Conservation (phyloP, 1,284 basidiomycete genomes). For the Coniophora puteana region DNA sequence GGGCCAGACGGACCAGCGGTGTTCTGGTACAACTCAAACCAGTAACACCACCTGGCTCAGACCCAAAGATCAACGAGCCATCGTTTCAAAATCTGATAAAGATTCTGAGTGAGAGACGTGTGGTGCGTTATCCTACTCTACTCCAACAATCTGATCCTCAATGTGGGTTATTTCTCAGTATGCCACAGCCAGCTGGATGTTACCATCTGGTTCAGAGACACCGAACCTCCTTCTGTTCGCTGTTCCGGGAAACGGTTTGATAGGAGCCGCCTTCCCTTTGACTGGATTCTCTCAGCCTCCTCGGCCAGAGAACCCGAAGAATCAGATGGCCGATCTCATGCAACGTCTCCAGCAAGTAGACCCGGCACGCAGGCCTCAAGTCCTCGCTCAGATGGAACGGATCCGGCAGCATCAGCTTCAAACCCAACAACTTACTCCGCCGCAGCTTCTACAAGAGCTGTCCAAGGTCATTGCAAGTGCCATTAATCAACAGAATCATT, state of each 20-base stretch:
- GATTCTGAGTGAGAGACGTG: constrained; percentile 37
- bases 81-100: constrained; percentile 36
- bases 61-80: constrained; percentile 34
- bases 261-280: constrained; percentile 51
- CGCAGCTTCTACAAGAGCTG: too few species aligned
- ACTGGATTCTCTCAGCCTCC: constrained; percentile 54
- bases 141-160: constrained; percentile 9
- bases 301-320: constrained; percentile 17
- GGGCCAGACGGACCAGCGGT: constrained; percentile 39
- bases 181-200: constrained; percentile 51
- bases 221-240: constrained; percentile 54
- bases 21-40: constrained; percentile 32
- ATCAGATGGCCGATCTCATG: constrained; percentile 2
- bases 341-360: constrained; percentile 44
- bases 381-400: constrained; percentile 10
- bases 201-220: constrained; percentile 37
- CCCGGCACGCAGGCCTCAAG: constrained; percentile 10
- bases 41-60: constrained; percentile 18
- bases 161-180: constrained; percentile 36
- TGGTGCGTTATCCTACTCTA: constrained; percentile 34
- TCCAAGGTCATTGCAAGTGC: too few species aligned
- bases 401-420: constrained; percentile 19
- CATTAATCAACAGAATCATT: too few species aligned
- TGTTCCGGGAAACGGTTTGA: constrained; percentile 29
- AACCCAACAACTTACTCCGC: constrained; percentile 13